Conservation (phyloP, 208 protist species). For the Angomonas desouzai region DNA sequence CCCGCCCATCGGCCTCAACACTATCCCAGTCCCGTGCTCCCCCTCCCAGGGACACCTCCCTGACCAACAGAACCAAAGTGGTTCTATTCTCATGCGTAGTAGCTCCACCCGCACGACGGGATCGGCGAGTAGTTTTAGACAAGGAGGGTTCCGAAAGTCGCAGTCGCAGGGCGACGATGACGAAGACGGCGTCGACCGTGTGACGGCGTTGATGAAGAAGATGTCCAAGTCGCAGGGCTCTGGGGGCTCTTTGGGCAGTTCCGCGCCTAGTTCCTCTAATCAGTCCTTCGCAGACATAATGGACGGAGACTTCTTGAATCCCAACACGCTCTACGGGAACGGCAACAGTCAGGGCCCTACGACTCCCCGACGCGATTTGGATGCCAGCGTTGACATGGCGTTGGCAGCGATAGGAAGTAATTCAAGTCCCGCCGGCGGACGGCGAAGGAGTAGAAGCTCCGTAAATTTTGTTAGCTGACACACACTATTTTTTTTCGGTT, state of each 20-base stretch:
- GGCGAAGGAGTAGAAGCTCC: background rate
- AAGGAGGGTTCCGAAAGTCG: constrained; percentile 11
- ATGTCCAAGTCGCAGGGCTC: constrained; percentile 1
- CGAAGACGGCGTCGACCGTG: background rate
- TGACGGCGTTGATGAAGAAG: constrained; percentile 5
- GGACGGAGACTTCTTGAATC: background rate
- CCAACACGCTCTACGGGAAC: background rate
- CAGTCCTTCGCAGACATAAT: background rate
- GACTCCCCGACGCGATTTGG: constrained; percentile 3
- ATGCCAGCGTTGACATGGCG: constrained; percentile 5
- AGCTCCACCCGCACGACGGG: constrained; percentile 5
- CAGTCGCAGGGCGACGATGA: constrained; percentile 6
- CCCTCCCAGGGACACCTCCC: background rate
- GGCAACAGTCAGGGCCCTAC: background rate
- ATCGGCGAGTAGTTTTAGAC: constrained; percentile 5
- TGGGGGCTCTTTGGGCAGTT: background rate
- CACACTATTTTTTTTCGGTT: background rate
- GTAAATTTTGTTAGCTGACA: constrained; percentile 2
- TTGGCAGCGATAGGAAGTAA: background rate
- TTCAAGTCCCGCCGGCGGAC: background rate
- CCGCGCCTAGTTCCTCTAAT: background rate
- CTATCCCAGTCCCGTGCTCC: background rate
- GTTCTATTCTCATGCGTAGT: constrained; percentile 7
- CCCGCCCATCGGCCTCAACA: background rate
- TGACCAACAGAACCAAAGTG: background rate